Evolutionary conservation across 176 grass and related monocot genomes (phyloP).

Genomic region (Carex parvula): DNA sequence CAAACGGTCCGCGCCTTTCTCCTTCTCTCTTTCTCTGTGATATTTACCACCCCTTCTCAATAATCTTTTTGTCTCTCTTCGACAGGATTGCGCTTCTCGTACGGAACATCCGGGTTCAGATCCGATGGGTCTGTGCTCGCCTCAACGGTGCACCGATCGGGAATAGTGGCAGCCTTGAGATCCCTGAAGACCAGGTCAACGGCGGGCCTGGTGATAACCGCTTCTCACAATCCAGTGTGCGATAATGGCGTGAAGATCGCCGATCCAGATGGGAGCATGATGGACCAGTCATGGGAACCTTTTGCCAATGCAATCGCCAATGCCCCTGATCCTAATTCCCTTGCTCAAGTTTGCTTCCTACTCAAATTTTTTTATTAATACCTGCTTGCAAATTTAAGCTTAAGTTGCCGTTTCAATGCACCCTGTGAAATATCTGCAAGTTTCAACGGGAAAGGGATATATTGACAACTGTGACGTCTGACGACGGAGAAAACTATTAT

Average conservation of each 20-base stretch:
- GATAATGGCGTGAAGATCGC: conserved; percentile 95
- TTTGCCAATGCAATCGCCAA: conserved; percentile 81
- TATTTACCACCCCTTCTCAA: background rate
- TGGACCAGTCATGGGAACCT: conserved; percentile 76
- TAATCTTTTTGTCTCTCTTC: background rate
- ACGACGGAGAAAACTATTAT: background rate
- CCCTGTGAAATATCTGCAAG: background rate
- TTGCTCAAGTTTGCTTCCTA: conserved; percentile 48
- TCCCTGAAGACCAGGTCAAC: conserved; percentile 57
- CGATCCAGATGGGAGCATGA: conserved; percentile 81
- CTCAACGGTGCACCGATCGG: conserved; percentile 74
- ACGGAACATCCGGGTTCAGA: conserved; percentile 82
- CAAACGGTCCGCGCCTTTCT: conserved; percentile 22
- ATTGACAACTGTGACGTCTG: background rate
- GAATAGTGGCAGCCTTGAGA: conserved; percentile 61
- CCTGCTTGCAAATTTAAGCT: background rate
- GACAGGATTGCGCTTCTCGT: conserved; percentile 53
- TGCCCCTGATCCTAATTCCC: conserved; percentile 42
- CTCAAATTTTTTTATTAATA: background rate
- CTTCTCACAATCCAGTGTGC: conserved; percentile 67
- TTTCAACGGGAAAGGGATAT: background rate
- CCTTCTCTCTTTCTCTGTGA: background rate
- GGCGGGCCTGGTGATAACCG: conserved; percentile 70
- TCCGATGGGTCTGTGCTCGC: conserved; percentile 53
- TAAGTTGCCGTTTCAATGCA: background rate